A percentile compares a stretch with the other conserved stretches of the same genome.
Evolutionary conservation across 208 protist genomes (phyloP).

Genomic region (Leishmania major): DNA sequence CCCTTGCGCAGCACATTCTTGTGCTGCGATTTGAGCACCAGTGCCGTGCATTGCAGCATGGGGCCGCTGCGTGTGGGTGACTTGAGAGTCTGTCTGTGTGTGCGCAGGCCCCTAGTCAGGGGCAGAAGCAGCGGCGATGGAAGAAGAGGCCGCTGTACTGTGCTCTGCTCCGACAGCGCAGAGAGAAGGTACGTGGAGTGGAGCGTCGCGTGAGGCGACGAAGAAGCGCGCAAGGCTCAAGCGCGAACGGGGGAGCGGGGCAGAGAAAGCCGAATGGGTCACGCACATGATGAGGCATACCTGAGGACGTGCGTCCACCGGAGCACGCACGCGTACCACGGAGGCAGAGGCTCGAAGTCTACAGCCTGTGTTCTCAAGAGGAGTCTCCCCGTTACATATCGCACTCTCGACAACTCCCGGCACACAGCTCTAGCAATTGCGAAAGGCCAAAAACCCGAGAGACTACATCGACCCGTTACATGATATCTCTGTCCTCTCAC

Average conservation of each 20-base stretch:
- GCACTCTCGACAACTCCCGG: neutral
- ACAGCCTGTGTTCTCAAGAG: neutral
- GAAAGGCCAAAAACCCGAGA: neutral
- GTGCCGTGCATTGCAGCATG: constrained; percentile 44
- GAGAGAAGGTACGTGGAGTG: neutral
- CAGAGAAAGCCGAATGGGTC: neutral
- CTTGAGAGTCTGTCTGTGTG: no score
- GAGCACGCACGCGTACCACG: neutral
- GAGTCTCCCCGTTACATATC: neutral
- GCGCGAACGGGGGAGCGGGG: no score
- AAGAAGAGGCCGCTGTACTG: neutral
- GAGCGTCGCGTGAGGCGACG: neutral
- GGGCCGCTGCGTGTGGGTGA: neutral
- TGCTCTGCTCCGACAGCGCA: neutral
- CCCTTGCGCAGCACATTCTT: constrained; percentile 81
- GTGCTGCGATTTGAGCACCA: constrained; percentile 72
- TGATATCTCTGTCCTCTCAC: neutral
- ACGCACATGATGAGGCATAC: neutral
- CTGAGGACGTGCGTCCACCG: neutral
- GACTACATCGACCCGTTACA: neutral
- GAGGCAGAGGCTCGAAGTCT: neutral
- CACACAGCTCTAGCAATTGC: neutral
- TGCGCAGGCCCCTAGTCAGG: neutral
- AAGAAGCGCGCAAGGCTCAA: neutral
- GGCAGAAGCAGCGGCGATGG: neutral